Evolutionary conservation across 2,329 filamentous ascomycete species (phyloP).

Genomic region (Calonectria naviculata): DNA sequence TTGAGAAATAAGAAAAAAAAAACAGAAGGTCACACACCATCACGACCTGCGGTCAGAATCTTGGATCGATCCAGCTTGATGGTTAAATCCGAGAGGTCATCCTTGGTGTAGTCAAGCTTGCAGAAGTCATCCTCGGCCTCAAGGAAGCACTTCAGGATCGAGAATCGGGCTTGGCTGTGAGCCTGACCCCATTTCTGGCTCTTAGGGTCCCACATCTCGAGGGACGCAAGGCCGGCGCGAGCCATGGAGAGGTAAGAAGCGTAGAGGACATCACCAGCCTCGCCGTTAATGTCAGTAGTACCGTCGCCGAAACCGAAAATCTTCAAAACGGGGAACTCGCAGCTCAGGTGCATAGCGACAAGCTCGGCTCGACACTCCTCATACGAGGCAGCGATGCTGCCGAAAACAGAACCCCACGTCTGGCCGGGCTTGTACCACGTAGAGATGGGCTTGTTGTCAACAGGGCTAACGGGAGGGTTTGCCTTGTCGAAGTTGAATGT

Average conservation of each 20-base stretch:
- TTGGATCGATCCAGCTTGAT: slow-evolving; percentile 88
- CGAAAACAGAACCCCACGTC: slow-evolving; percentile 95
- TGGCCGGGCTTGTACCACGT: slow-evolving; percentile 96
- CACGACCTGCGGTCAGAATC: slow-evolving; percentile 85
- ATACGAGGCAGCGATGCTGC: slow-evolving; percentile 86
- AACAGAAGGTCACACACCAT: slow-evolving; percentile 54
- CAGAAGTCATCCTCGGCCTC: slow-evolving; percentile 89
- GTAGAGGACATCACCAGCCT: slow-evolving; percentile 89
- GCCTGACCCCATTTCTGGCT: slow-evolving; percentile 91
- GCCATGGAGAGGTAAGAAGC: slow-evolving; percentile 94
- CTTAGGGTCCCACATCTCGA: slow-evolving; percentile 97
- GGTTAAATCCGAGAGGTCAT: slow-evolving; percentile 82
- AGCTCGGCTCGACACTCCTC: slow-evolving; percentile 96
- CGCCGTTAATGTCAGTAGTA: slow-evolving; percentile 74
- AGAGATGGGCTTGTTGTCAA: slow-evolving; percentile 78
- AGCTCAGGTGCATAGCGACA: slow-evolving; percentile 90
- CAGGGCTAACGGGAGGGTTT: slow-evolving; percentile 83
- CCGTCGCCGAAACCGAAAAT: slow-evolving; percentile 94
- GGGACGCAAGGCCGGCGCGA: slow-evolving; percentile 85
- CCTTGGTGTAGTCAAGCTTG: slow-evolving; percentile 77
- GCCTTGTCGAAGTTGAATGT: slow-evolving; percentile 88
- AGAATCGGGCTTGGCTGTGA: slow-evolving; percentile 92
- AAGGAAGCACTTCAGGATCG: slow-evolving; percentile 87
- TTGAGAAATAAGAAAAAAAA: background rate
- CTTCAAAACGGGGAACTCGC: slow-evolving; percentile 87